Evolutionary conservation across 129 eudicot species (phyloP).

Genomic region (Escallonia rubra): DNA sequence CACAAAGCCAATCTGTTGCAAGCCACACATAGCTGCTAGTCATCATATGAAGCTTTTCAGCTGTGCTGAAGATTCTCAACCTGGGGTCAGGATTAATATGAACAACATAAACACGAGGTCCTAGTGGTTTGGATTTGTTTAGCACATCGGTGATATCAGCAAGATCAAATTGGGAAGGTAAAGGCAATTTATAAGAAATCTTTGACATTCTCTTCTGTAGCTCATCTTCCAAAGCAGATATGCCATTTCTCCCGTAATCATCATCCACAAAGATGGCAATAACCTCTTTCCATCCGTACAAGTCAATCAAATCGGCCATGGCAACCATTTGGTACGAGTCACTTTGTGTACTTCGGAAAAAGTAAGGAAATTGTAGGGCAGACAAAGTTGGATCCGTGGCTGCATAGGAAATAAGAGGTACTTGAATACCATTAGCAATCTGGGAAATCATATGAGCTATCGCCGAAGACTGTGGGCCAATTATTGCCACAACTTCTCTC

Average conservation of each 20-base stretch:
- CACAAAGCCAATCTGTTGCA: constrained; percentile 53
- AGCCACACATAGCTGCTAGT: constrained; percentile 50
- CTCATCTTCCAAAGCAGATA: constrained; percentile 46
- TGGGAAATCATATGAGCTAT: constrained; percentile 59
- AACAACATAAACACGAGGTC: constrained; percentile 59
- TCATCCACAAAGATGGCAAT: constrained; percentile 54
- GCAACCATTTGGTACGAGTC: constrained; percentile 63
- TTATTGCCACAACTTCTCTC: constrained; percentile 53
- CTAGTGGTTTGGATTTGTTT: constrained; percentile 39
- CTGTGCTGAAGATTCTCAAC: constrained; percentile 35
- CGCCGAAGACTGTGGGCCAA: constrained; percentile 69
- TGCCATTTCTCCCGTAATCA: constrained; percentile 53
- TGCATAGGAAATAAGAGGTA: constrained; percentile 54
- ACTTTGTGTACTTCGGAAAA: constrained; percentile 47
- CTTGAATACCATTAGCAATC: constrained; percentile 50
- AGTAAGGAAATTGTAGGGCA: constrained; percentile 59
- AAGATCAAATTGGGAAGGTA: constrained; percentile 32
- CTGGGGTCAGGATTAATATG: constrained; percentile 47
- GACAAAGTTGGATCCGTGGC: constrained; percentile 65
- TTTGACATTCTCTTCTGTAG: constrained; percentile 39
- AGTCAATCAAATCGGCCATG: constrained; percentile 56
- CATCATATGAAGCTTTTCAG: constrained; percentile 46
- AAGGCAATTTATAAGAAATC: constrained; percentile 40
- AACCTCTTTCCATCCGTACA: constrained; percentile 61
- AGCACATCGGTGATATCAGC: constrained; percentile 36